Evolutionary conservation across 2,329 filamentous ascomycete genomes (phyloP).

Genomic region (Diaporthe capsici): DNA sequence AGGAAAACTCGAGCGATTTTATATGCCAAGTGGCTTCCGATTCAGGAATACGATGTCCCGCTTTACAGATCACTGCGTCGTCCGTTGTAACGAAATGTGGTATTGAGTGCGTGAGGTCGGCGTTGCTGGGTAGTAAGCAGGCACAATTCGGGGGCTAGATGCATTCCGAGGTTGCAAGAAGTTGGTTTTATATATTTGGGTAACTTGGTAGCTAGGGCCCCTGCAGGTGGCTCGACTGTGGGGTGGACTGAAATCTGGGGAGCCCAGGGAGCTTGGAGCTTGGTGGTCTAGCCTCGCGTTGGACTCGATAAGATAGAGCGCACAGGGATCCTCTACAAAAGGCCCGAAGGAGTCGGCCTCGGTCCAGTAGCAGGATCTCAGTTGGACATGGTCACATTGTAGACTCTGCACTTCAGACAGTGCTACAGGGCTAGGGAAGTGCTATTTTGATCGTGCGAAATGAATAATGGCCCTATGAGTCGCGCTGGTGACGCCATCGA

Average conservation of each 20-base stretch:
- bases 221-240: slow-evolving; percentile 14
- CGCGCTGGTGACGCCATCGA: not conserved
- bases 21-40: not conserved
- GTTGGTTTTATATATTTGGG: slow-evolving; percentile 27
- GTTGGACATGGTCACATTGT: not conserved
- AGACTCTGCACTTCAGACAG: not conserved
- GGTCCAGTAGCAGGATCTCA: not conserved
- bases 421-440: not conserved
- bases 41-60: not conserved
- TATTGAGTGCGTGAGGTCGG: slow-evolving; percentile 1
- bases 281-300: slow-evolving; percentile 2
- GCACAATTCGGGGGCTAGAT: not conserved
- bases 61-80: not conserved
- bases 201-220: not conserved
- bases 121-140: slow-evolving; percentile 15
- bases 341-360: slow-evolving; percentile 20
- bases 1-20: slow-evolving; percentile 1
- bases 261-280: not conserved
- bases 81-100: slow-evolving; percentile 1
- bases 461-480: not conserved
- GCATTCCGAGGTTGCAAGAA: slow-evolving; percentile 8
- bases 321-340: not conserved
- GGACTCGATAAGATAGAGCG: not conserved
- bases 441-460: not conserved
- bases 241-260: slow-evolving; percentile 30